A percentile compares a stretch with the other conserved stretches of the same genome.
Conservation (phyloP, 2,329 filamentous ascomycete species). For the Beauveria sp. region DNA sequence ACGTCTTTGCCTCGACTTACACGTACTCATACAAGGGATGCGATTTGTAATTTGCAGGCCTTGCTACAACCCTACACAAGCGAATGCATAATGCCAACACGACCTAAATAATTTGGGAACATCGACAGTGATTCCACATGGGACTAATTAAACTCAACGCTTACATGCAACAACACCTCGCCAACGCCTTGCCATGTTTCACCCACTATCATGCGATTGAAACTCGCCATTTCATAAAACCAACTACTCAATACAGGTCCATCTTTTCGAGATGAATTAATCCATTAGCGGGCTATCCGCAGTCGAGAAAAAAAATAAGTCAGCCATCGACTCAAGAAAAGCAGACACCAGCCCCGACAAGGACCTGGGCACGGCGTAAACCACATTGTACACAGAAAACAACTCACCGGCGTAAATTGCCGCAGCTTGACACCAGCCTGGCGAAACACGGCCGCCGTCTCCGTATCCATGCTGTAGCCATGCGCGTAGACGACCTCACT, state of each 20-base stretch:
- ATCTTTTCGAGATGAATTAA: slow-evolving; percentile 54
- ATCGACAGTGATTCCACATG: too few relatives aligned
- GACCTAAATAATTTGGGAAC: too few relatives aligned
- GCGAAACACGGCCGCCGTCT: slow-evolving; percentile 73
- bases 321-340: not conserved
- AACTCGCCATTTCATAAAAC: not conserved
- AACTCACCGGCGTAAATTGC: slow-evolving; percentile 76
- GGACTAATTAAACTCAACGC: not conserved
- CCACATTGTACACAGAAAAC: not conserved
- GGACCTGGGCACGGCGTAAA: not conserved
- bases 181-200: not conserved
- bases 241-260: slow-evolving; percentile 26
- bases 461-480: slow-evolving; percentile 87
- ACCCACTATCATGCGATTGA: not conserved
- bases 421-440: slow-evolving; percentile 77
- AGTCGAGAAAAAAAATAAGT: not conserved
- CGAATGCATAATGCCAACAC: too few relatives aligned
- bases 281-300: slow-evolving; percentile 51
- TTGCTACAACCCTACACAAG: too few relatives aligned
- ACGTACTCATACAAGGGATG: too few relatives aligned
- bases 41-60: too few relatives aligned
- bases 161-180: not conserved
- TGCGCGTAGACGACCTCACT: slow-evolving; percentile 91
- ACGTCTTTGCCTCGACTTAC: too few relatives aligned
- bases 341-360: not conserved